phyloP scores from a whole-genome alignment of 2,329 filamentous ascomycete genomes.

The Exophiala xenobiotica region DNA sequence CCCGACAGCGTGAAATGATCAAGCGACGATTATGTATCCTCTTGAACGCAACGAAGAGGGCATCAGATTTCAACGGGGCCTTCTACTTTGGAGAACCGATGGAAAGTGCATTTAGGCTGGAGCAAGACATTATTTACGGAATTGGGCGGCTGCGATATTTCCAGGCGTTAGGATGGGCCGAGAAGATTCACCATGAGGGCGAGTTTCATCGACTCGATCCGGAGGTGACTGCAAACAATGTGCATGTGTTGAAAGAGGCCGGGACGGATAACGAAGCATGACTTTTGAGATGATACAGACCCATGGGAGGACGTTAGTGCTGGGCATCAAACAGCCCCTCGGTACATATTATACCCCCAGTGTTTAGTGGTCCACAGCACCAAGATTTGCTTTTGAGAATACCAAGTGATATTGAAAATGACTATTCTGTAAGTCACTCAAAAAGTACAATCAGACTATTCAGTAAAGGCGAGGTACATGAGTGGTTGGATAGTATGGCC shows the following conservation, averaged over 20 bases:
- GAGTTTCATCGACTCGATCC: constrained; percentile 21
- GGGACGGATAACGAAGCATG: not conserved
- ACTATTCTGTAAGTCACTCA: too few relatives aligned
- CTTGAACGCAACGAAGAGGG: constrained; percentile 38
- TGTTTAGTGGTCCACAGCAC: too few relatives aligned
- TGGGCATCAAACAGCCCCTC: too few relatives aligned
- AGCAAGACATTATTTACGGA: constrained; percentile 47
- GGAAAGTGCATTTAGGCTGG: constrained; percentile 41
- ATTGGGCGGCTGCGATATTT: constrained; percentile 34
- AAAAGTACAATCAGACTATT: too few relatives aligned
- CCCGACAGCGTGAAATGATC: constrained; percentile 52
- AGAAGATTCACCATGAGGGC: constrained; percentile 12
- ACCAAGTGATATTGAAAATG: too few relatives aligned
- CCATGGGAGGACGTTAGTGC: too few relatives aligned
- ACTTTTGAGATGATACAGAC: too few relatives aligned
- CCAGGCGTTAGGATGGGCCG: constrained; percentile 33
- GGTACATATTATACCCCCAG: too few relatives aligned
- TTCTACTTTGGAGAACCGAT: constrained; percentile 41
- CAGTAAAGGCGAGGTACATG: too few relatives aligned
- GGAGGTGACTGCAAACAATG: not conserved
- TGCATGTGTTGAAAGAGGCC: constrained; percentile 1
- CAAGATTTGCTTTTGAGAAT: too few relatives aligned
- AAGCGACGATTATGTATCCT: constrained; percentile 48
- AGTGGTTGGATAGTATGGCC: too few relatives aligned
- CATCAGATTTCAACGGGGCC: constrained; percentile 37